A percentile compares a stretch with the other conserved stretches of the same genome.
These are phyloP conservation scores for Westerdykella aurantiaca DNA, from an alignment of 2,329 filamentous ascomycete genomes.

Conservation along the genomic window DNA sequence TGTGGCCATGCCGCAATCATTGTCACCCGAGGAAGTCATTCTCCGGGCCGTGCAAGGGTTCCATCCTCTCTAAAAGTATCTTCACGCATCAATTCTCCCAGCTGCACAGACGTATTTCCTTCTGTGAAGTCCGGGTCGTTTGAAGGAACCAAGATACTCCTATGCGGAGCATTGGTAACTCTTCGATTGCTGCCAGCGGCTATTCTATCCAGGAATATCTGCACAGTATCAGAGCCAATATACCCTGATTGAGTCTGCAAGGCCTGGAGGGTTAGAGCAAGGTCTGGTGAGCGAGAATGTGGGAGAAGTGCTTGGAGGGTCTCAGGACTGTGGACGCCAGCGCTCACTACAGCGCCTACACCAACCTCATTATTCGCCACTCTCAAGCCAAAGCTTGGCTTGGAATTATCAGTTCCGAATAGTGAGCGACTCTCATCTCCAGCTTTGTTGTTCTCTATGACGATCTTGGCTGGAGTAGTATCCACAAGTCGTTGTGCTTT, in stretches of 20 bases:
- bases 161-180: too few relatives aligned
- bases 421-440: background rate
- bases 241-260: slow-evolving; percentile 29
- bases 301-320: slow-evolving; percentile 1
- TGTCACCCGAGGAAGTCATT: too few relatives aligned
- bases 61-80: too few relatives aligned
- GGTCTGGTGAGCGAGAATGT: background rate
- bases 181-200: too few relatives aligned
- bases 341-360: slow-evolving; percentile 1
- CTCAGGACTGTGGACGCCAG: slow-evolving; percentile 1
- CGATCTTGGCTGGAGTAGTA: too few relatives aligned
- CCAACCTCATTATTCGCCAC: slow-evolving; percentile 1
- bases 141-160: too few relatives aligned
- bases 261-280: slow-evolving; percentile 1
- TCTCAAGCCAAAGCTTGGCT: slow-evolving; percentile 1
- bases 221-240: slow-evolving; percentile 48
- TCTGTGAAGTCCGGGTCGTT: too few relatives aligned
- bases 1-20: too few relatives aligned
- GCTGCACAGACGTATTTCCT: too few relatives aligned
- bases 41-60: too few relatives aligned
- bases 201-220: slow-evolving; percentile 46
- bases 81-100: too few relatives aligned
- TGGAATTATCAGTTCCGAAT: background rate
- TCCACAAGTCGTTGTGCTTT: too few relatives aligned
- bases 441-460: background rate